These are phyloP conservation scores for Anaeromyces robustus DNA, from an alignment of 192 early-diverging fungal species.

Conservation along the genomic window DNA sequence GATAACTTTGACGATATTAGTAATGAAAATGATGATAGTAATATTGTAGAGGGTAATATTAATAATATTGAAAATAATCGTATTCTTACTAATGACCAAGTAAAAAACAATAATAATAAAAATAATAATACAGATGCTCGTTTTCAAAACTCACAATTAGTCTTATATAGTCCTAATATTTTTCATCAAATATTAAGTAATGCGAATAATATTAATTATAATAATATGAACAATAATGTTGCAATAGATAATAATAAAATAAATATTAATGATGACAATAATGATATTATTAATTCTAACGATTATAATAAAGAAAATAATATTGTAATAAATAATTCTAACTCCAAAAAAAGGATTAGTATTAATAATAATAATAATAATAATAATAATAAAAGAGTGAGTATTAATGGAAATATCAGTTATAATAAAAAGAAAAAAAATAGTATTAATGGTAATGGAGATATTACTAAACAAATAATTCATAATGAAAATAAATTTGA, in stretches of 20 bases:
- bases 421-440: background rate
- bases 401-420: background rate
- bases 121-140: background rate
- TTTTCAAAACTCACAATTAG: background rate
- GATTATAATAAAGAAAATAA: too few species aligned
- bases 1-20: background rate
- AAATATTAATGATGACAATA: too few species aligned
- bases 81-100: too few species aligned
- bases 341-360: background rate
- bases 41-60: background rate
- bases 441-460: background rate
- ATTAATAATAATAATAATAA: background rate
- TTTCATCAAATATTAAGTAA: background rate
- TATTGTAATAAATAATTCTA: too few species aligned
- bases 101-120: too few species aligned
- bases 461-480: background rate
- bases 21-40: background rate
- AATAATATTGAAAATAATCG: too few species aligned
- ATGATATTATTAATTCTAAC: too few species aligned
- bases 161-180: background rate
- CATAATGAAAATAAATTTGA: background rate
- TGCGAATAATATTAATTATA: background rate
- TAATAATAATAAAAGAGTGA: background rate
- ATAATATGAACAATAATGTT: too few species aligned
- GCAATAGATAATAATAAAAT: too few species aligned